Evolutionary conservation across 768 basidiomycete species (phyloP).

Genomic region (Kwoniella heveanensis): DNA sequence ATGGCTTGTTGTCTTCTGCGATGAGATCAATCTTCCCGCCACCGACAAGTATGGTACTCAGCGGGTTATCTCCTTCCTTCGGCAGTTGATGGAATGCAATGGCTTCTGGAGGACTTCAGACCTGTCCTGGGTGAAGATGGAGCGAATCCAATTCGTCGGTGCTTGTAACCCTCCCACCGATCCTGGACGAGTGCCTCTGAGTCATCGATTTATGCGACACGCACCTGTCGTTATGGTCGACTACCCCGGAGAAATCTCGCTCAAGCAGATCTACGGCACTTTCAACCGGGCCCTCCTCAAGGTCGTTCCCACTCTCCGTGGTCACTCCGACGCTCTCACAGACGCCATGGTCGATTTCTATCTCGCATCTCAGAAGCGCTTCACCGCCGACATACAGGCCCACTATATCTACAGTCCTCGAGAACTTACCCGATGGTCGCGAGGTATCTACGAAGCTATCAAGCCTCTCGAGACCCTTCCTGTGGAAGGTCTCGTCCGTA

Average conservation of each 20-base stretch:
- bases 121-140: slow-evolving; percentile 95
- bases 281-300: slow-evolving; percentile 96
- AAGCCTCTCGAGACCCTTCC: slow-evolving; percentile 88
- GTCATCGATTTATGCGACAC: slow-evolving; percentile 94
- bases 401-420: slow-evolving; percentile 99
- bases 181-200: slow-evolving; percentile 97
- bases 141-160: slow-evolving; percentile 99
- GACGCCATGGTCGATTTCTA: slow-evolving; percentile 98
- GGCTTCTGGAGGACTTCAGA: slow-evolving; percentile 94
- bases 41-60: slow-evolving; percentile 98
- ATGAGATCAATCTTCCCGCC: slow-evolving; percentile 97
- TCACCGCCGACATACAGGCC: slow-evolving; percentile 95
- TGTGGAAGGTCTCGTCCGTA: slow-evolving; percentile 89
- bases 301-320: slow-evolving; percentile 87
- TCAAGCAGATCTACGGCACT: slow-evolving; percentile 98
- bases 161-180: slow-evolving; percentile 99
- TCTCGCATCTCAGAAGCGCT: slow-evolving; percentile 85
- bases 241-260: slow-evolving; percentile 92
- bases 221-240: slow-evolving; percentile 98
- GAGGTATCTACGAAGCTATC: slow-evolving; percentile 96
- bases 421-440: slow-evolving; percentile 95
- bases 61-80: slow-evolving; percentile 95
- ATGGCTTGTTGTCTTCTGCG: slow-evolving; percentile 99
- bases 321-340: slow-evolving; percentile 90
- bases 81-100: slow-evolving; percentile 90